phyloP scores from a whole-genome alignment of 306 rosid genomes.

The Sophora flavescens region DNA sequence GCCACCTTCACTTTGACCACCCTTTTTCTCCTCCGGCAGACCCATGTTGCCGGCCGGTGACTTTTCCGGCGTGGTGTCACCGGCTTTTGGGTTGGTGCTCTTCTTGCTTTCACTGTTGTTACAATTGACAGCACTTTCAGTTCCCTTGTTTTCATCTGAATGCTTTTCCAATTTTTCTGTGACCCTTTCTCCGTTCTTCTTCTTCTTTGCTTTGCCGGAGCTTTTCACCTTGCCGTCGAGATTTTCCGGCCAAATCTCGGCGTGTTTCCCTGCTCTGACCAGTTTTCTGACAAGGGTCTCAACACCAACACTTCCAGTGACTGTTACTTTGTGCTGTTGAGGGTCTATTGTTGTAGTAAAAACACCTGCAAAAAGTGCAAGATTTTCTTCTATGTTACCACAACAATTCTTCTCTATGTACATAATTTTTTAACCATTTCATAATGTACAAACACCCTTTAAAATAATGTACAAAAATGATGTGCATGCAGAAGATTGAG shows the following conservation, averaged over 20 bases:
- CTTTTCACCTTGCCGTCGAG: slow-evolving; percentile 50
- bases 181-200: slow-evolving; percentile 45
- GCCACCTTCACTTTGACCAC: slow-evolving; percentile 40
- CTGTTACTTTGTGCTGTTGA: slow-evolving; percentile 77
- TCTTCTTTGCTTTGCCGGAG: slow-evolving; percentile 49
- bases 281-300: slow-evolving; percentile 74
- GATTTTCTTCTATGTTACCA: not conserved
- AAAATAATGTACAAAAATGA: no score
- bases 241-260: slow-evolving; percentile 79
- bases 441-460: no score
- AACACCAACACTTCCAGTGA: slow-evolving; percentile 67
- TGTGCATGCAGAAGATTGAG: no score
- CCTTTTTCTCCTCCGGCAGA: slow-evolving; percentile 30
- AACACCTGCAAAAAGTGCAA: slow-evolving; percentile 62
- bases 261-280: slow-evolving; percentile 71
- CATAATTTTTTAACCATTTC: no score
- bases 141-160: slow-evolving; percentile 42
- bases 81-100: slow-evolving; percentile 38
- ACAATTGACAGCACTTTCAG: slow-evolving; percentile 42
- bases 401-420: no score
- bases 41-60: slow-evolving; percentile 28
- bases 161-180: slow-evolving; percentile 43
- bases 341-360: slow-evolving; percentile 70
- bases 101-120: slow-evolving; percentile 37
- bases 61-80: slow-evolving; percentile 41